Conservation (phyloP, 345 rosid genomes). For the Boechera stricta region DNA sequence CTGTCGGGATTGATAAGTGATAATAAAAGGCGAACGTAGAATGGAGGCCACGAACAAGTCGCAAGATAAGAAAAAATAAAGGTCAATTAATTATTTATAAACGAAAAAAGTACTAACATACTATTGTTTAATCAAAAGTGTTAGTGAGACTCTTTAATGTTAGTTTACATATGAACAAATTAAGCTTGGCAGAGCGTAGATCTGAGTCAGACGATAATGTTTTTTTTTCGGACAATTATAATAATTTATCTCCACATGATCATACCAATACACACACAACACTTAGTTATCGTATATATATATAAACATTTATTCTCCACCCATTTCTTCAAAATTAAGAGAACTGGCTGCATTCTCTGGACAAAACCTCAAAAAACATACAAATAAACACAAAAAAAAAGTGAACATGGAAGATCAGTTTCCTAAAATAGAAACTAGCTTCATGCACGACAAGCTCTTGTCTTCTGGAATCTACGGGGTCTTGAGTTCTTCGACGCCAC, state of each 20-base stretch:
- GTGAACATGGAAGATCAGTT: slow-evolving; percentile 54
- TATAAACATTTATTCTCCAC: slow-evolving; percentile 53
- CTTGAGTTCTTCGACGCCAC: slow-evolving; percentile 41
- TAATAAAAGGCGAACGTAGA: slow-evolving; percentile 44
- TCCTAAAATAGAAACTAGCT: slow-evolving; percentile 59
- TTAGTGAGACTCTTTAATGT: slow-evolving; percentile 42
- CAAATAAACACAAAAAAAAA: not conserved
- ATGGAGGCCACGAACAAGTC: slow-evolving; percentile 62
- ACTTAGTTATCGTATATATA: slow-evolving; percentile 46
- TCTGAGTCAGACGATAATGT: slow-evolving; percentile 57
- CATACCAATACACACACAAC: slow-evolving; percentile 35
- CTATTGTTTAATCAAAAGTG: slow-evolving; percentile 44
- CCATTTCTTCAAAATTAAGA: slow-evolving; percentile 27
- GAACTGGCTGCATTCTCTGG: slow-evolving; percentile 27
- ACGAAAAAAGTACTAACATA: slow-evolving; percentile 13
- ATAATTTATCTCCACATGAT: slow-evolving; percentile 36
- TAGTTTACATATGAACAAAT: slow-evolving; percentile 40
- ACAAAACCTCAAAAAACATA: slow-evolving; percentile 17
- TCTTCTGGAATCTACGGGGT: slow-evolving; percentile 50
- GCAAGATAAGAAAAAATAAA: slow-evolving; percentile 42
- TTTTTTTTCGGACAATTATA: slow-evolving; percentile 38
- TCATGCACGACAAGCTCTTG: slow-evolving; percentile 52
- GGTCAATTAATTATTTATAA: slow-evolving; percentile 32
- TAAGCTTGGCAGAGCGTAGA: slow-evolving; percentile 44
- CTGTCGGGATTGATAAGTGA: slow-evolving; percentile 51